phyloP scores from a whole-genome alignment of 2,329 filamentous ascomycete species.

The Aspergillus glaucus region DNA sequence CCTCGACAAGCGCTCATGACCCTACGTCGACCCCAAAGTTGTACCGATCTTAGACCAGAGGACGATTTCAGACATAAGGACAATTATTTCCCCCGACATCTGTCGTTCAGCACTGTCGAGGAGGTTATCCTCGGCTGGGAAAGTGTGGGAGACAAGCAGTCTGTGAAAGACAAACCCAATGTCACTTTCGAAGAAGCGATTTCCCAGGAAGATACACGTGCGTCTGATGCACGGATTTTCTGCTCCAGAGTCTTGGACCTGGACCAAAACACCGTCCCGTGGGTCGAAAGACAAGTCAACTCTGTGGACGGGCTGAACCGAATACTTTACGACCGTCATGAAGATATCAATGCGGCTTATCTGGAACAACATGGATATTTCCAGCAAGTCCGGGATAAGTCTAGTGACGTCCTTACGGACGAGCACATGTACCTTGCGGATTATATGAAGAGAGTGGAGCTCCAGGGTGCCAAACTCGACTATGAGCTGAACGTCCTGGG shows the following conservation, averaged over 20 bases:
- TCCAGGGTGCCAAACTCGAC: conserved; percentile 75
- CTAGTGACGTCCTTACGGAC: conserved; percentile 61
- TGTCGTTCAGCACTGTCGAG: conserved; percentile 45
- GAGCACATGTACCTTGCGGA: conserved; percentile 66
- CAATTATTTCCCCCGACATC: conserved; percentile 33
- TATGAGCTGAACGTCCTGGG: conserved; percentile 82
- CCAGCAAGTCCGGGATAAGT: conserved; percentile 59
- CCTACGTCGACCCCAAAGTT: conserved; percentile 35
- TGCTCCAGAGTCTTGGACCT: conserved; percentile 32
- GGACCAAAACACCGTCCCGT: conserved; percentile 32
- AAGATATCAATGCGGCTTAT: conserved; percentile 62
- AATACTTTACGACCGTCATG: conserved; percentile 56
- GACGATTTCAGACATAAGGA: conserved; percentile 16
- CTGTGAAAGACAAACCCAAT: conserved; percentile 31
- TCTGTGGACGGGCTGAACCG: conserved; percentile 55
- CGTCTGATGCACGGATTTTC: conserved; percentile 31
- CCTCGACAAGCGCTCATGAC: conserved; percentile 22
- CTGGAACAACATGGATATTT: conserved; percentile 65
- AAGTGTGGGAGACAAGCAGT: conserved; percentile 17
- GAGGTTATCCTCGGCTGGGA: conserved; percentile 37
- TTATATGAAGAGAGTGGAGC: conserved; percentile 70
- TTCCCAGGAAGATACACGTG: conserved; percentile 33
- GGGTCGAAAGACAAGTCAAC: conserved; percentile 38
- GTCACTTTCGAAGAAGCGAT: conserved; percentile 36
- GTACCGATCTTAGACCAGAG: conserved; percentile 19